These are phyloP conservation scores for Sclerotinia borealis DNA, from an alignment of 2,329 filamentous ascomycete species.

Conservation along the genomic window DNA sequence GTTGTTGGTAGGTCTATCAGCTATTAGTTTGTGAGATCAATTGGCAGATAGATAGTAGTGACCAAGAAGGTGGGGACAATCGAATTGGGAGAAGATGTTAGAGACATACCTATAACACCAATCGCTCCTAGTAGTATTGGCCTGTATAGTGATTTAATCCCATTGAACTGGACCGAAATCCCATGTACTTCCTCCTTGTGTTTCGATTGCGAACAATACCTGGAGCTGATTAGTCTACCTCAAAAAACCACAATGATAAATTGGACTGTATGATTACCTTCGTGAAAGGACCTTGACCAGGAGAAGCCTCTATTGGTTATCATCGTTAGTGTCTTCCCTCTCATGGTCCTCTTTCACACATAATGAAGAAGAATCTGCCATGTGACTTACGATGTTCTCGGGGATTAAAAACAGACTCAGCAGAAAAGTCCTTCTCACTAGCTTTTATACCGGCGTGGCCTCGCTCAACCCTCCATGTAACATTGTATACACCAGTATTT, in stretches of 20 bases:
- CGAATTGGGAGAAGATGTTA: neutral
- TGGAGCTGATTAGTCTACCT: neutral
- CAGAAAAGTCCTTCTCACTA: neutral
- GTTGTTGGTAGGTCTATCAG: neutral
- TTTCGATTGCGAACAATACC: neutral
- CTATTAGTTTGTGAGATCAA: neutral
- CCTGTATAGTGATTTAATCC: neutral
- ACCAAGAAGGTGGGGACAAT: neutral
- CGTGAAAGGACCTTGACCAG: neutral
- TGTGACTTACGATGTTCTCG: neutral
- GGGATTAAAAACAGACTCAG: neutral
- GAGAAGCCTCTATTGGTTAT: neutral
- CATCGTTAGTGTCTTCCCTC: neutral
- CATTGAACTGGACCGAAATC: slow-evolving; percentile 1
- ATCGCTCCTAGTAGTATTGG: neutral
- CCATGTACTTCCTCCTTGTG: neutral
- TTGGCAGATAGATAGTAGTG: neutral
- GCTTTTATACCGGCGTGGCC: neutral
- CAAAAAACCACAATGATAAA: accelerated
- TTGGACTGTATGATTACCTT: neutral
- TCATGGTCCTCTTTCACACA: too few species aligned
- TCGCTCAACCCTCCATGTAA: neutral
- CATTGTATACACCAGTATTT: neutral
- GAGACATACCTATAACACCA: neutral
- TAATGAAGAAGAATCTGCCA: neutral